Percentiles rank a stretch among this genome's conserved stretches.
Conservation (phyloP, 2,329 filamentous ascomycete genomes). For the Talaromyces sp. region DNA sequence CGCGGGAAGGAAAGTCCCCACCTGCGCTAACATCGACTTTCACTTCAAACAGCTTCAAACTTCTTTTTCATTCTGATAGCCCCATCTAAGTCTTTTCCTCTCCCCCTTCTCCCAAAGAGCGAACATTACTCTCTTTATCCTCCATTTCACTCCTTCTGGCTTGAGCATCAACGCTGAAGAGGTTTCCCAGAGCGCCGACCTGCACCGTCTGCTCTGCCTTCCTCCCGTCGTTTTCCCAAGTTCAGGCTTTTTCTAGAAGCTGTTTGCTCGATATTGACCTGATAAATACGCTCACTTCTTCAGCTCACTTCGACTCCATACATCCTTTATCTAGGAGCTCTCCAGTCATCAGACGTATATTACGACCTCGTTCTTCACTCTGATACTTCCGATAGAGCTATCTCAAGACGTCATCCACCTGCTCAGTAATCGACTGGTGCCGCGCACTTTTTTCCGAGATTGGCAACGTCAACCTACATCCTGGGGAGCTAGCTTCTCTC, state of each 20-base stretch:
- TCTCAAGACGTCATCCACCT: conserved; percentile 16
- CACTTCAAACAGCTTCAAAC: conserved; percentile 46
- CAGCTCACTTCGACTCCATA: neutral
- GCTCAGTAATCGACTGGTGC: neutral
- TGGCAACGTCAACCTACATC: conserved; percentile 21
- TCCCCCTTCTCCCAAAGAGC: conserved; percentile 17
- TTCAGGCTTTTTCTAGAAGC: conserved; percentile 12
- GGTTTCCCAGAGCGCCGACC: conserved; percentile 32
- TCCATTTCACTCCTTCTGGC: conserved; percentile 13
- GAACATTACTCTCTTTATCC: neutral
- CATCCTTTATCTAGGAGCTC: neutral
- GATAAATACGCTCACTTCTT: neutral
- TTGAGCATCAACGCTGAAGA: neutral
- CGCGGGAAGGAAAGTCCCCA: conserved; percentile 16
- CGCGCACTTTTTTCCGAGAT: neutral
- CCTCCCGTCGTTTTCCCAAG: conserved; percentile 14
- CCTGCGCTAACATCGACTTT: conserved; percentile 40
- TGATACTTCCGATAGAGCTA: conserved; percentile 1
- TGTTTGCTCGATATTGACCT: neutral
- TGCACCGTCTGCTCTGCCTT: conserved; percentile 41
- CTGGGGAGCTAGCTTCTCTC: conserved; percentile 29
- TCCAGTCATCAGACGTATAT: neutral
- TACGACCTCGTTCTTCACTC: neutral
- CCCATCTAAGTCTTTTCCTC: conserved; percentile 16
- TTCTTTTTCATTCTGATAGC: conserved; percentile 13